Evolutionary conservation across 2,329 filamentous ascomycete genomes (phyloP), one percentile per base, ranked within the genome.

Genomic region (Pseudocercospora macadamiae): DNA sequence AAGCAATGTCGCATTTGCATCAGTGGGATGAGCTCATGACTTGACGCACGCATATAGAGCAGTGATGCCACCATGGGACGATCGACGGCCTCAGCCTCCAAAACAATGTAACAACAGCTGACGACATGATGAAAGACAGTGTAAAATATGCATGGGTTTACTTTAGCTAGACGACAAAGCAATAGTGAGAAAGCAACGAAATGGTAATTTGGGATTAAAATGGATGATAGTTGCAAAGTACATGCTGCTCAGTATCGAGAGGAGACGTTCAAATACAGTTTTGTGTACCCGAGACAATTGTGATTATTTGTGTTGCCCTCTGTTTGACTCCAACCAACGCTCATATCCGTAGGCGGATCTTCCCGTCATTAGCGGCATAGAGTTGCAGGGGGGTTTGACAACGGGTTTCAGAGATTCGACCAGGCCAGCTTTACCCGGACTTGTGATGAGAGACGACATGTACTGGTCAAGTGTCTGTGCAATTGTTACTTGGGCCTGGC

Each of bases 201-300:
- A 8, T n/a, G n/a, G n/a, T n/a, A n/a, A n/a, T n/a, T n/a, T n/a
- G n/a, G n/a, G n/a, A n/a, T n/a, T n/a, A n/a, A n/a, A n/a, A n/a
- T n/a, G n/a, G n/a, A n/a, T n/a, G n/a, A n/a, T n/a, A n/a, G n/a
- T n/a, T n/a, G n/a, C n/a, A n/a, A 4, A 39, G 36, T 19, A 32
- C 4, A 19, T 23, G 3, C 14, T 42, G 28, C 28, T 49, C 48
- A n/a, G n/a, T n/a, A n/a, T n/a, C n/a, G n/a, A n/a, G n/a, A n/a
- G n/a, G n/a, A n/a, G 58, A 58, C 45, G 59, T 58, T 55, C 44
- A 59, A 44, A 59, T 59, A 55, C 23, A 48, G 45, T 55, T 58
- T 34, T 53, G 53, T 57, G 48, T 47, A 45, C 52, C 56, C 56
- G 56, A 59, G 56, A 59, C 56, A 58, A 23, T 36, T 21, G 45